phyloP scores from a whole-genome alignment of 306 rosid genomes.

The Argentina anserina region DNA sequence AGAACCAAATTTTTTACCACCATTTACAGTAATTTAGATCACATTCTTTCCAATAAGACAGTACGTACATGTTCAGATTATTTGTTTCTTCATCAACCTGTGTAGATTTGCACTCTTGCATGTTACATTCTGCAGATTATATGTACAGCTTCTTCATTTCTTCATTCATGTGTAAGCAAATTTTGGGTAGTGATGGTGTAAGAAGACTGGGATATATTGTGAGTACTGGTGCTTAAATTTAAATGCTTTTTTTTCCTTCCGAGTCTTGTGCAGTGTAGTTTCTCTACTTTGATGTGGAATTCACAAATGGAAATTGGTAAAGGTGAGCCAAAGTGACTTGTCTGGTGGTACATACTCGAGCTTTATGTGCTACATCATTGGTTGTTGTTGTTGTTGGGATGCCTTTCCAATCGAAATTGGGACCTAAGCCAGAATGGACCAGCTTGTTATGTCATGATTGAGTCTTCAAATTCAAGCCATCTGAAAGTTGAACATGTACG shows the following conservation, averaged over 20 bases:
- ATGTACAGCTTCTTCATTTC: constrained; percentile 97
- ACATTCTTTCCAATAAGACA: constrained; percentile 75
- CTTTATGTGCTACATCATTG: neutral
- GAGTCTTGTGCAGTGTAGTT: constrained; percentile 9
- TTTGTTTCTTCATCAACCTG: constrained; percentile 43
- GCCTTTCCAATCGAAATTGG: neutral
- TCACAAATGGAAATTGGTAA: neutral
- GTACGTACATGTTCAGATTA: constrained; percentile 38
- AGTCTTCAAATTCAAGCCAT: neutral
- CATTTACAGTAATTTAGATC: constrained; percentile 37
- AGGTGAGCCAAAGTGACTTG: neutral
- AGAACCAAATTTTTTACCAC: constrained; percentile 28
- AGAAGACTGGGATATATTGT: constrained; percentile 37
- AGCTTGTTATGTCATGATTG: neutral
- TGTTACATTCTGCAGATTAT: constrained; percentile 63
- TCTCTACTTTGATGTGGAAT: constrained; percentile 31
- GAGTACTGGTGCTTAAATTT: constrained; percentile 33
- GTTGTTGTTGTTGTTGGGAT: neutral
- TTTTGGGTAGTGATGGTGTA: constrained; percentile 70
- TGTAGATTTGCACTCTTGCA: constrained; percentile 61
- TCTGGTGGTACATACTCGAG: neutral
- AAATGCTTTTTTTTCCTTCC: neutral
- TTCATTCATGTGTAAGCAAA: constrained; percentile 96
- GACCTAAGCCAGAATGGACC: constrained; percentile 1
- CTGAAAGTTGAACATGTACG: neutral